A percentile compares a stretch with the other conserved stretches of the same genome.
These are phyloP conservation scores for Paracorniculantispora psalliotae DNA, from an alignment of 2,329 filamentous ascomycete species.

Conservation along the genomic window DNA sequence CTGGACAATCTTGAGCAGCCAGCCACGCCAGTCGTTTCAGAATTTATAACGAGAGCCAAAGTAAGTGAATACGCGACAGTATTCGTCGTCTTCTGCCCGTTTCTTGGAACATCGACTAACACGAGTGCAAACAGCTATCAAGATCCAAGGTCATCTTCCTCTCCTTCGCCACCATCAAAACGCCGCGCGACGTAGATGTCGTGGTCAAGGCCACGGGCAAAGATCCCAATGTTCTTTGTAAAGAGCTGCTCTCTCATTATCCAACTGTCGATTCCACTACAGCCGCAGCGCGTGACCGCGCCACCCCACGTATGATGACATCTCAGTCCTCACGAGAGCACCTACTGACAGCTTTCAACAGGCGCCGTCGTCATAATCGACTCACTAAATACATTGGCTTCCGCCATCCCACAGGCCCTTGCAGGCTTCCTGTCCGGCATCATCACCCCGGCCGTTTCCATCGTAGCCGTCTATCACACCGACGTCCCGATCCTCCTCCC, in stretches of 20 bases:
- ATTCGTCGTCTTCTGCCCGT: not conserved
- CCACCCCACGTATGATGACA: constrained; percentile 38
- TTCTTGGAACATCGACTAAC: not conserved
- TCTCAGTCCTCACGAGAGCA: not conserved
- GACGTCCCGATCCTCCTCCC: constrained; percentile 62
- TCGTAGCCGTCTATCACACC: constrained; percentile 76
- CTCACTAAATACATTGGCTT: constrained; percentile 63
- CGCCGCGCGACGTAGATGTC: constrained; percentile 59
- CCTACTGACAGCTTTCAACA: constrained; percentile 30
- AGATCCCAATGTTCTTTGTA: constrained; percentile 49
- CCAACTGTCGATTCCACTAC: constrained; percentile 33
- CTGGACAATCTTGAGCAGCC: constrained; percentile 83
- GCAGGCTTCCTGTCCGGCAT: constrained; percentile 65
- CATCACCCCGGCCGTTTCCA: constrained; percentile 61
- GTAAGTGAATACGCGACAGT: constrained; percentile 41
- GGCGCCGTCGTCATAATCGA: constrained; percentile 75
- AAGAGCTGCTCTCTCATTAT: constrained; percentile 55
- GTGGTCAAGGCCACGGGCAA: constrained; percentile 63
- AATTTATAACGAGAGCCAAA: constrained; percentile 72
- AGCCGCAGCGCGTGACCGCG: constrained; percentile 28
- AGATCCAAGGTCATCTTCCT: constrained; percentile 70
- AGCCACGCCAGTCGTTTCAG: constrained; percentile 61
- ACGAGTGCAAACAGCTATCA: constrained; percentile 37
- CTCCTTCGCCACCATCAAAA: constrained; percentile 68
- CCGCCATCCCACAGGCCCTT: constrained; percentile 50